Base-by-base conservation (phyloP, 768 basidiomycete species). In the Trametes villosa region DNA sequence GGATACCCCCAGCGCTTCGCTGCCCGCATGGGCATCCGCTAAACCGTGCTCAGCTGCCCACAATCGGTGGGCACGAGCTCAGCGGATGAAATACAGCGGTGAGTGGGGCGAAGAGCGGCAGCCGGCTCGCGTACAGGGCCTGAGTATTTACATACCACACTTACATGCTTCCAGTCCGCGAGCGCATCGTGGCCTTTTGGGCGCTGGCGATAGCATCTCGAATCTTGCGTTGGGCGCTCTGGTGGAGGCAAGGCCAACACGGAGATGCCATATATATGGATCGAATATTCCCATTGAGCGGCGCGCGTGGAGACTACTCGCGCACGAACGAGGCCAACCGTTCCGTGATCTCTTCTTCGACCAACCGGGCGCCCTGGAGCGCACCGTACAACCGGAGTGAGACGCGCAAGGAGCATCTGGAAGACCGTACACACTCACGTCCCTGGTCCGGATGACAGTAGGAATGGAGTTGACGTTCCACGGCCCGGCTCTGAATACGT, bases 381-480 rank as follows among this genome's bases (percentile, higher is more conserved):
- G 40, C 30, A 45, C 29, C 8, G 49, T 26, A 41, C 22, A 40
- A 34, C 29, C 38, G 18, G n/a, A 3, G 27, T 11, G 17, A 17
- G 15, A 48, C 27, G 46, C 27, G 31, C 51, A 24, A 30, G 8
- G 34, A 15, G 46, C 36, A 22, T 20, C n/a, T 26, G 58, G 48
- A 9, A 44, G n/a, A 65, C 31, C 34, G 24, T 20, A 24, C 51
- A 34, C 17, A 76, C 83, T 64, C 68, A 89, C 90, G 65, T 87
- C 77, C 65, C 77, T 70, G 22, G 86, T 53, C 65, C 79, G 84
- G 48, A 92, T 77, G 57, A 92, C 82, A 8, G 91, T 91, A 15
- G 91, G 91, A 27, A 92, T 77, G 26, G 73, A 74, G 18, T 70
- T 72, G 47, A 92, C 68, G 5, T 81, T 77, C 85, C 88, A 91